Evolutionary conservation across 257 asterid genomes (phyloP), one percentile per base, ranked within the genome.

Genomic region (Scutellaria minor): DNA sequence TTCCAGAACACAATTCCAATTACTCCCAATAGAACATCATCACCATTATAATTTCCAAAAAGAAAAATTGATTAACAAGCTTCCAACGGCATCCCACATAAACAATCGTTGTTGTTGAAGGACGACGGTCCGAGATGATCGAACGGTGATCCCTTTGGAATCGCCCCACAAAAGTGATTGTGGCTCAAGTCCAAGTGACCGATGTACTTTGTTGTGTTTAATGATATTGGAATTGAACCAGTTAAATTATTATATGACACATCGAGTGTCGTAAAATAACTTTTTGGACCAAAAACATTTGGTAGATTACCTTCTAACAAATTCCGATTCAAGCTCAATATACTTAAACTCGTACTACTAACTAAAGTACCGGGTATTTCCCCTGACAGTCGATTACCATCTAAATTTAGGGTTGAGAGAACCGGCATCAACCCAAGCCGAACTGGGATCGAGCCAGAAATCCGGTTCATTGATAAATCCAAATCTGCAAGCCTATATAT

Each of bases 111-210:
- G 75, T 87, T 78, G 63, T 82, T 81, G 41, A 91, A 89, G 0
- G 96, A 89, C 0, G 95, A 82, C 0, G 86, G 85, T 27, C 84
- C 92, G 11, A 91, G 89, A 62, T 82, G 95, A 68, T 91, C 95
- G 41, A 91, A 91, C 1, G 96, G 97, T 5, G 84, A 75, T 7
- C 97, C 97, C 0, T 42, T 15, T 0, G 97, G 97, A 55, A 91
- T 91, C 53, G 81, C 64, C 3, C 97, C 97, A n/a, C 97, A 91
- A 0, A 91, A 82, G 13, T 89, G 97, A 31, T 91, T 89, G 73
- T 85, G 66, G 70, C 97, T 91, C 67, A 91, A 64, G 78, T 91
- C 96, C 84, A 91, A 76, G 63, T 91, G 97, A 0, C 97, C 97
- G 8, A 91, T 81, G 67, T 71, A 91, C 86, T 51, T 80, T 22